Percentiles rank a stretch among this genome's conserved stretches.
These are phyloP conservation scores for Pelargonium nanum DNA, from an alignment of 345 rosid species.

Conservation along the genomic window DNA sequence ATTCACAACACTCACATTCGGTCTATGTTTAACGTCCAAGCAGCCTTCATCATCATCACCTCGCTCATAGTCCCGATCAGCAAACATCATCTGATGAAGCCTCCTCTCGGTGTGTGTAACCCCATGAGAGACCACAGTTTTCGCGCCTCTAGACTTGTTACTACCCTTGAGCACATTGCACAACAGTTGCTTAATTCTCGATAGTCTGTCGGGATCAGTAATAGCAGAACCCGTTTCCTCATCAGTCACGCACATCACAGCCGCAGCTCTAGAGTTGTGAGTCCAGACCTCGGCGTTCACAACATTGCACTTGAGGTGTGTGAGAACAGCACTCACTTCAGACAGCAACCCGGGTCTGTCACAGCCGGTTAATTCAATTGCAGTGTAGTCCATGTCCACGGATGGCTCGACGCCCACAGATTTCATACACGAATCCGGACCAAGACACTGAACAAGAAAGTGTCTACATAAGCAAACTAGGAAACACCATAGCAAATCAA, in stretches of 20 bases:
- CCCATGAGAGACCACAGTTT: conserved; percentile 55
- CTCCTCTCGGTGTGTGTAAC: conserved; percentile 70
- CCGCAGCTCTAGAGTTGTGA: conserved; percentile 82
- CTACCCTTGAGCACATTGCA: conserved; percentile 74
- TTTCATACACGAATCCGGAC: conserved; percentile 67
- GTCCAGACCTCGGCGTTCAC: conserved; percentile 91
- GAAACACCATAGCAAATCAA: background rate
- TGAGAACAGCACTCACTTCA: conserved; percentile 77
- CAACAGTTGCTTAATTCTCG: conserved; percentile 57
- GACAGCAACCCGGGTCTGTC: conserved; percentile 91
- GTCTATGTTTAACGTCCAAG: conserved; percentile 51
- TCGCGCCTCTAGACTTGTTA: conserved; percentile 53
- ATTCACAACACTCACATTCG: conserved; percentile 67
- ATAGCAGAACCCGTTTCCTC: conserved; percentile 56
- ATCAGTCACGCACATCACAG: conserved; percentile 81
- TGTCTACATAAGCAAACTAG: conserved; percentile 1
- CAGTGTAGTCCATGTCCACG: conserved; percentile 41
- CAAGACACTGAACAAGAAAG: conserved; percentile 47
- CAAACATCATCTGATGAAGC: conserved; percentile 99
- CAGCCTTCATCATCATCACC: conserved; percentile 18
- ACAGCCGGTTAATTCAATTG: conserved; percentile 74
- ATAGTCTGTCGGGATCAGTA: conserved; percentile 50
- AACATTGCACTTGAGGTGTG: conserved; percentile 73
- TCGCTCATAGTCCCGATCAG: conserved; percentile 81
- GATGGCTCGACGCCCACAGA: conserved; percentile 63